Percentiles rank a stretch among this genome's conserved stretches.
Conservation (phyloP, 2,329 filamentous ascomycete genomes). For the Cryphonectria nitschkei region DNA sequence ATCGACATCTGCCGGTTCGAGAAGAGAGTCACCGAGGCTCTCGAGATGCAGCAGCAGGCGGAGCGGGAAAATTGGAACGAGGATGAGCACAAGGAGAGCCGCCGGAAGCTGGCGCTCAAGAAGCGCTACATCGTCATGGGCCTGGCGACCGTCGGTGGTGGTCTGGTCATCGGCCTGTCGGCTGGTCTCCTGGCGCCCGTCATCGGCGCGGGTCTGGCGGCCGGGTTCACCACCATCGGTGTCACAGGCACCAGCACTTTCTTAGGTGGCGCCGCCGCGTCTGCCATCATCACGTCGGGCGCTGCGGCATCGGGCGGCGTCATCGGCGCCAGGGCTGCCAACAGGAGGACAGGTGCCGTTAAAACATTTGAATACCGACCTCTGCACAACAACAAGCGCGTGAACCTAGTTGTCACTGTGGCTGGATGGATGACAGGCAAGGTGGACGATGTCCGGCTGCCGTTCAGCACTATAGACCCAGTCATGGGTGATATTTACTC, state of each 20-base stretch:
- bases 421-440: slow-evolving; percentile 99
- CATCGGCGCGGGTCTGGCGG: slow-evolving; percentile 90
- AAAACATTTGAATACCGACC: slow-evolving; percentile 97
- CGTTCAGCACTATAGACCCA: slow-evolving; percentile 94
- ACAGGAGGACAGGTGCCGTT: slow-evolving; percentile 85
- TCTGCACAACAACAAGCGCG: slow-evolving; percentile 95
- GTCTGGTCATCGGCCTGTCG: slow-evolving; percentile 91
- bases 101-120: slow-evolving; percentile 80
- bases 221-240: slow-evolving; percentile 93
- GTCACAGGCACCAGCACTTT: slow-evolving; percentile 88
- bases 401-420: slow-evolving; percentile 93
- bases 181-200: slow-evolving; percentile 90
- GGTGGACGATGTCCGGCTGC: slow-evolving; percentile 91
- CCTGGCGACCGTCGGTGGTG: slow-evolving; percentile 91
- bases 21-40: slow-evolving; percentile 91
- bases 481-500: slow-evolving; percentile 99
- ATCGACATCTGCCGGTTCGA: slow-evolving; percentile 95
- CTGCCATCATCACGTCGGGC: slow-evolving; percentile 89
- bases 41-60: slow-evolving; percentile 96
- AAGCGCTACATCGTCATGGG: slow-evolving; percentile 94
- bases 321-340: slow-evolving; percentile 84
- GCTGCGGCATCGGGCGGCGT: slow-evolving; percentile 85
- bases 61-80: slow-evolving; percentile 98
- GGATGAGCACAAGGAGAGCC: slow-evolving; percentile 85
- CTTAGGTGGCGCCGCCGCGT: slow-evolving; percentile 87